A percentile compares a stretch with the other conserved stretches of the same genome.
Conservation (phyloP, 176 grass and related monocot species). For the Hsuehochloa calcarea region DNA sequence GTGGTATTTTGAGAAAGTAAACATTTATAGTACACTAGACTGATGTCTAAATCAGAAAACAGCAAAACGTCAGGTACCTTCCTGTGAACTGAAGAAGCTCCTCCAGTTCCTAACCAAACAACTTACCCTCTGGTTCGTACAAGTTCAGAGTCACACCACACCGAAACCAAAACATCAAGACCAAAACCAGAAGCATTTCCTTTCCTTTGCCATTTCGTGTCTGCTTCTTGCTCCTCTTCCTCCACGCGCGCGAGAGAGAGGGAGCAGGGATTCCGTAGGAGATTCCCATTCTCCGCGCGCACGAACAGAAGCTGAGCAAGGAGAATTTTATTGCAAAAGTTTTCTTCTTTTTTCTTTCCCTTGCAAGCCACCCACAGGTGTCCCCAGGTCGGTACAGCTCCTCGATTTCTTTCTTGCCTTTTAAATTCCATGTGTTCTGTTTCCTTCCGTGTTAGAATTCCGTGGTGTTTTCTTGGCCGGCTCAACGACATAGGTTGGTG, state of each 20-base stretch:
- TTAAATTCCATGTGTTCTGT: not conserved
- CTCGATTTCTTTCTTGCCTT: not conserved
- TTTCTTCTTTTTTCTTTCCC: not conserved
- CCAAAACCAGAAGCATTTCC: constrained; percentile 17
- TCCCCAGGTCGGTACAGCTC: not conserved
- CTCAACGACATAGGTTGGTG: not conserved
- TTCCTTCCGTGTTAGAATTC: constrained; percentile 20
- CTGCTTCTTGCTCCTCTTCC: not conserved
- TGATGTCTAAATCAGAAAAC: not conserved
- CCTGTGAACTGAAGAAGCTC: not conserved
- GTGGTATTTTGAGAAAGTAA: no score
- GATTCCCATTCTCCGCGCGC: not conserved
- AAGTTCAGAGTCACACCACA: not conserved
- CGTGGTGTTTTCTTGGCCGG: not conserved
- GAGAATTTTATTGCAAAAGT: not conserved
- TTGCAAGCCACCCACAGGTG: not conserved
- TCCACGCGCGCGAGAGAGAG: not conserved
- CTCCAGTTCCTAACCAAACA: not conserved
- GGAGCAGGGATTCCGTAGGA: not conserved
- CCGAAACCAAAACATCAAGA: not conserved
- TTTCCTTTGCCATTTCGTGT: constrained; percentile 29
- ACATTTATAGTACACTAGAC: no score
- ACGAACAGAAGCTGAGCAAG: not conserved
- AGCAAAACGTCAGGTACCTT: not conserved
- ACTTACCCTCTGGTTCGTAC: not conserved